phyloP scores from a whole-genome alignment of 2,329 filamentous ascomycete genomes.

The Pyrenochaeta sp. region DNA sequence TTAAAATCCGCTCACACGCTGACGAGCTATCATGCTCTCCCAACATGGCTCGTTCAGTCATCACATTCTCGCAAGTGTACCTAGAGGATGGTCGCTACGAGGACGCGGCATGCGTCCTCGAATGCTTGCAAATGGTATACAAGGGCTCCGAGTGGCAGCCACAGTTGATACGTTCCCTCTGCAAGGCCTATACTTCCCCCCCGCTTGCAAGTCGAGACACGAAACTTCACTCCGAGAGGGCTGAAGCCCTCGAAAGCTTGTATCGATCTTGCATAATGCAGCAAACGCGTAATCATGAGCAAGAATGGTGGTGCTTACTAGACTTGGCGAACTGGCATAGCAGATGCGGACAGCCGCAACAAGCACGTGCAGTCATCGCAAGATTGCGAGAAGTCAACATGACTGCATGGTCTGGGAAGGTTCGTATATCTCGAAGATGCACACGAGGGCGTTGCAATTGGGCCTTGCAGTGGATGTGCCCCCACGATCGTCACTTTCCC shows the following conservation, averaged over 20 bases:
- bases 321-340: background rate
- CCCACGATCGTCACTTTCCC: too few relatives aligned
- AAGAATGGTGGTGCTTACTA: background rate
- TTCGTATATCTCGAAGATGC: too few relatives aligned
- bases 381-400: background rate
- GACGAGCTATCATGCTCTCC: background rate
- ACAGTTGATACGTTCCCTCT: background rate
- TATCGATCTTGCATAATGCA: background rate
- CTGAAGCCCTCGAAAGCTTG: too few relatives aligned
- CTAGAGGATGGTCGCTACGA: constrained; percentile 5
- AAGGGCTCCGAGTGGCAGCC: too few relatives aligned
- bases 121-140: background rate
- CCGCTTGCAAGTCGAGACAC: background rate
- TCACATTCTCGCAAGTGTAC: constrained; percentile 5
- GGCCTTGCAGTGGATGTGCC: too few relatives aligned
- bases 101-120: background rate
- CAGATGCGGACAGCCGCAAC: background rate
- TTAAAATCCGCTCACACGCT: background rate
- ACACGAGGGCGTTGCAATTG: too few relatives aligned
- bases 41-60: background rate
- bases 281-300: background rate
- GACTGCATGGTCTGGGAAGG: too few relatives aligned
- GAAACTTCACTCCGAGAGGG: background rate
- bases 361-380: background rate
- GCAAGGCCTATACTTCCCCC: background rate